Evolutionary conservation across 257 asterid genomes (phyloP).

Genomic region (Oldenlandia corymbosa): DNA sequence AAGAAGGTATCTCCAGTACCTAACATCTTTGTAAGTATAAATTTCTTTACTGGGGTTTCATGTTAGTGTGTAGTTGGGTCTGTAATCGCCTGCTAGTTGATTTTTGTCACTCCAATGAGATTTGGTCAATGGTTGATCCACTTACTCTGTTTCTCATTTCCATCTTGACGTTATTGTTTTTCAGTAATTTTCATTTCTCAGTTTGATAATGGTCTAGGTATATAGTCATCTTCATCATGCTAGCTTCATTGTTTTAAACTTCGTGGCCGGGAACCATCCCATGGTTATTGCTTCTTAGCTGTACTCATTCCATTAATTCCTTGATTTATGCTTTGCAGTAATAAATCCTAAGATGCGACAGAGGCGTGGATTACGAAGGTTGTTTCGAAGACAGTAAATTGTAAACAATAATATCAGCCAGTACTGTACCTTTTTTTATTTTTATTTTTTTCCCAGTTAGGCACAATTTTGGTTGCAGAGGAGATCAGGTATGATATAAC

Average conservation of each 20-base stretch:
- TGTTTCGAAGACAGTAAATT: conserved; percentile 37
- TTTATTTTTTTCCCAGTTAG: no score
- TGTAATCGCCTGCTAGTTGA: not conserved
- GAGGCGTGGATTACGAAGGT: conserved; percentile 38
- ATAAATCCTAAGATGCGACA: conserved; percentile 37
- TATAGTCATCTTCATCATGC: not conserved
- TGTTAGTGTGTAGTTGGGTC: not conserved
- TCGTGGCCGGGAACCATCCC: not conserved
- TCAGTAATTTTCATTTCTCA: not conserved
- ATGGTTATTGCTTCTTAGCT: not conserved
- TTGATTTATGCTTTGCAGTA: conserved; percentile 34
- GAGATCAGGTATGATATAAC: not conserved
- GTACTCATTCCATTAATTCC: conserved; percentile 4
- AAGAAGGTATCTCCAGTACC: no score
- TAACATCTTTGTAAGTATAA: not conserved
- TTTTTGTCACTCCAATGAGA: not conserved
- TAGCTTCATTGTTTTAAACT: not conserved
- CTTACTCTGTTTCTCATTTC: not conserved
- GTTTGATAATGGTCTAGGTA: no score
- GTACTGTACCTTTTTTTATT: not conserved
- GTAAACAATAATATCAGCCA: conserved; percentile 7
- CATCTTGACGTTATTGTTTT: not conserved
- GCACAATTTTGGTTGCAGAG: not conserved
- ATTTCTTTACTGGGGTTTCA: not conserved
- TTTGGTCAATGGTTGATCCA: not conserved